Conservation (phyloP, 306 rosid genomes). For the Erythrophleum fordii region DNA sequence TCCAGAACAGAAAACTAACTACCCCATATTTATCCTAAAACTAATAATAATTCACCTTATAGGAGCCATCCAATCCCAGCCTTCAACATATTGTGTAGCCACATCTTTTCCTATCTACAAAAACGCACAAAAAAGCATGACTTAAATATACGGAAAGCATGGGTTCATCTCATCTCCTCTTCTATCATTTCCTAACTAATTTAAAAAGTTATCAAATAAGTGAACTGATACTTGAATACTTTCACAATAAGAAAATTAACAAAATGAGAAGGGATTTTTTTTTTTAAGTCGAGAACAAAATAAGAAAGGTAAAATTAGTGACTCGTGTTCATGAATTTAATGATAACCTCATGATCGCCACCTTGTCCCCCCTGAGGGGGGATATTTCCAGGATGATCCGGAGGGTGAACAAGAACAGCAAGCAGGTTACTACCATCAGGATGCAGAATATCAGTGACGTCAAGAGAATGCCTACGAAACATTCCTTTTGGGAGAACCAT, state of each 20-base stretch:
- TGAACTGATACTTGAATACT: background rate
- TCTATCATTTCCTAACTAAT: slow-evolving; percentile 3
- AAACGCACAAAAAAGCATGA: slow-evolving; percentile 11
- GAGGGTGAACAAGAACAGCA: slow-evolving; percentile 96
- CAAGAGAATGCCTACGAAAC: slow-evolving; percentile 88
- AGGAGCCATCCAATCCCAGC: slow-evolving; percentile 99
- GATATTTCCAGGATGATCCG: slow-evolving; percentile 92
- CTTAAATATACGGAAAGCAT: slow-evolving; percentile 30
- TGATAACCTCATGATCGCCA: slow-evolving; percentile 89
- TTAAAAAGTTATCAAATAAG: slow-evolving; percentile 29
- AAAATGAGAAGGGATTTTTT: background rate
- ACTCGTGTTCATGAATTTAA: background rate
- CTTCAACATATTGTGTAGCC: slow-evolving; percentile 89
- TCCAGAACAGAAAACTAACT: slow-evolving; percentile 21
- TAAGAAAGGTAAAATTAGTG: slow-evolving; percentile 9
- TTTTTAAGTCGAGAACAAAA: background rate
- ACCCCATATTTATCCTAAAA: slow-evolving; percentile 21
- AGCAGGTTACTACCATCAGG: slow-evolving; percentile 74
- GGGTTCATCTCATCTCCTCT: slow-evolving; percentile 10
- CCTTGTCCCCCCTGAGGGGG: slow-evolving; percentile 92
- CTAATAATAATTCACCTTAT: slow-evolving; percentile 73
- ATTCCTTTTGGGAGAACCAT: slow-evolving; percentile 78
- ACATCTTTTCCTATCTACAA: slow-evolving; percentile 96
- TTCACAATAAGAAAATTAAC: slow-evolving; percentile 4
- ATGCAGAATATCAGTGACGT: slow-evolving; percentile 79